phyloP scores from a whole-genome alignment of 2,329 filamentous ascomycete species.

The Colletotrichum sp. region DNA sequence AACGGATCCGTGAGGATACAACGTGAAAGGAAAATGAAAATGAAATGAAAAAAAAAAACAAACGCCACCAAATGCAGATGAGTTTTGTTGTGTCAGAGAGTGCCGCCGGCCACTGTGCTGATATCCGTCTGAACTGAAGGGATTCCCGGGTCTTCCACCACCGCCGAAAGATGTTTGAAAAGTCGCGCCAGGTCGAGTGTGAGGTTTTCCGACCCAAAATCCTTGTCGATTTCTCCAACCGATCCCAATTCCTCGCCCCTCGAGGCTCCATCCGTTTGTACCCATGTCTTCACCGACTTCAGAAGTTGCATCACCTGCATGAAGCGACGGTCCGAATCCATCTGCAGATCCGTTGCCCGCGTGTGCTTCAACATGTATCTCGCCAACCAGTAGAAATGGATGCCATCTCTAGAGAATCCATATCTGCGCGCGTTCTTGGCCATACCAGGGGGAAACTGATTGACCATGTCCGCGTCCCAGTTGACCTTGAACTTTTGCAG shows the following conservation, averaged over 20 bases:
- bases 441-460: constrained; percentile 64
- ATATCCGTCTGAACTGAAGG: constrained; percentile 47
- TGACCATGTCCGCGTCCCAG: constrained; percentile 73
- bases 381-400: constrained; percentile 77
- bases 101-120: constrained; percentile 32
- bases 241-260: constrained; percentile 73
- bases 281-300: constrained; percentile 65
- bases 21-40: neutral
- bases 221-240: constrained; percentile 70
- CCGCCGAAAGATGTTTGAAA: constrained; percentile 64
- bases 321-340: constrained; percentile 64
- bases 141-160: constrained; percentile 47
- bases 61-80: constrained; percentile 30
- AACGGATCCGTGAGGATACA: constrained; percentile 17
- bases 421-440: constrained; percentile 60
- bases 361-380: constrained; percentile 68
- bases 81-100: constrained; percentile 33
- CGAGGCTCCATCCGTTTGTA: constrained; percentile 66
- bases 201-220: constrained; percentile 67
- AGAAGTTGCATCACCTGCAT: constrained; percentile 64
- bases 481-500: constrained; percentile 75
- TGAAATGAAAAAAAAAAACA: neutral
- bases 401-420: constrained; percentile 74
- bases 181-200: constrained; percentile 75
- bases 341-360: constrained; percentile 55